Conservation (phyloP, 78 protist species). For the Neovahlkampfia damariscottae region DNA sequence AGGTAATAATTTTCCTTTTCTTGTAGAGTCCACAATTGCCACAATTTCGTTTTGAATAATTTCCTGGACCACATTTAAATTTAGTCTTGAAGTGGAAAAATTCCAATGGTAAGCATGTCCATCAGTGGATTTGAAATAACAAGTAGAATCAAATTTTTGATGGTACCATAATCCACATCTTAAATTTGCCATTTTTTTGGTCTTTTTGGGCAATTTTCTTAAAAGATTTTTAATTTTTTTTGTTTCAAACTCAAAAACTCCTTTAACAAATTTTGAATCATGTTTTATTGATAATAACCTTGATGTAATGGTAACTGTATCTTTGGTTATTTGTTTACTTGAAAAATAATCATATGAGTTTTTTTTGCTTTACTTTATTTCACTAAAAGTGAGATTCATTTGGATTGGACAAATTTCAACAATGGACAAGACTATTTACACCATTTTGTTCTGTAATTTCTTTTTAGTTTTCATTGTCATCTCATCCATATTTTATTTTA, state of each 20-base stretch:
- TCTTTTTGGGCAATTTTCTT: background rate
- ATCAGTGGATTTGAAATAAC: constrained; percentile 31
- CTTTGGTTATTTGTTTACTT: background rate
- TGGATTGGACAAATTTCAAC: too few relatives aligned
- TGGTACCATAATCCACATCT: constrained; percentile 29
- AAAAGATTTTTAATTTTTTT: background rate
- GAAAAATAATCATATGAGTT: background rate
- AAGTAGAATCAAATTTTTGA: background rate
- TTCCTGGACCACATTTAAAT: background rate
- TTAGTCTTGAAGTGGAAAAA: constrained; percentile 6
- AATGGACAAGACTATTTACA: too few relatives aligned
- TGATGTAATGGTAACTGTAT: background rate
- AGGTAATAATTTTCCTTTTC: constrained; percentile 31
- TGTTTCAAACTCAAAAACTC: background rate
- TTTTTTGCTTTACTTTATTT: too few relatives aligned
- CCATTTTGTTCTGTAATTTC: background rate
- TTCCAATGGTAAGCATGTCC: constrained; percentile 27
- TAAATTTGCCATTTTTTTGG: constrained; percentile 11
- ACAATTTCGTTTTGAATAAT: background rate
- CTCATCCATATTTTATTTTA: background rate
- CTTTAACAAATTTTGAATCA: background rate
- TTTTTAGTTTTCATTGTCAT: background rate
- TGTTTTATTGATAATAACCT: background rate
- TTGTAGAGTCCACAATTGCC: constrained; percentile 19
- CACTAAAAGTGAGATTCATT: too few relatives aligned